Evolutionary conservation across 495 filamentous ascomycete species (phyloP).

Genomic region (Xylaria palmicola): DNA sequence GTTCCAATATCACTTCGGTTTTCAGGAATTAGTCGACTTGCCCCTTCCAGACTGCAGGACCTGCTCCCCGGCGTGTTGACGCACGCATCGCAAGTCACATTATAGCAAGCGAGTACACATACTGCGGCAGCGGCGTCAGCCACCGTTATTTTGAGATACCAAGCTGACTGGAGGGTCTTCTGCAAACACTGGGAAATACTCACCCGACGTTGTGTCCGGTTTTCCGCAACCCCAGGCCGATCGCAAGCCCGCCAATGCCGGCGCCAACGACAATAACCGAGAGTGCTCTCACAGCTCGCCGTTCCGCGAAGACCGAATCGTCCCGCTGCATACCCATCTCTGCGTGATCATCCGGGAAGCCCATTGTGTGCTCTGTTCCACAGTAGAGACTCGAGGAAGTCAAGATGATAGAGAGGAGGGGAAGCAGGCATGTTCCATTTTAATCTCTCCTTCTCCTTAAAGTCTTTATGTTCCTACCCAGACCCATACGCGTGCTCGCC

Average conservation of each 20-base stretch:
- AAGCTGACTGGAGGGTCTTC: no score
- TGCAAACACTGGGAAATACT: not conserved
- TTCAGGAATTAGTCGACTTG: no score
- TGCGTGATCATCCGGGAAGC: not conserved
- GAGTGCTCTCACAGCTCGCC: conserved; percentile 12
- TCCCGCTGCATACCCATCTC: not conserved
- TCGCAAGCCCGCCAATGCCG: conserved; percentile 19
- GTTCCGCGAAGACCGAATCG: conserved; percentile 5
- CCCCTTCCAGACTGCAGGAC: no score
- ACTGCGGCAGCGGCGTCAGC: not conserved
- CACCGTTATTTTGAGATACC: not conserved
- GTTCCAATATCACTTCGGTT: conserved; percentile 3
- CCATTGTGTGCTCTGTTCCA: not conserved
- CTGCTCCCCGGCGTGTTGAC: not conserved
- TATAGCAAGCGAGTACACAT: not conserved
- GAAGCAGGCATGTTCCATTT: no score
- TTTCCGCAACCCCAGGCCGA: conserved; percentile 11
- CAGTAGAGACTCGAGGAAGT: not conserved
- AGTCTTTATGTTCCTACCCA: no score
- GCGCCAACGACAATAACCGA: conserved; percentile 18
- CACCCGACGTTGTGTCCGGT: conserved; percentile 20
- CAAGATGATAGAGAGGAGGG: no score
- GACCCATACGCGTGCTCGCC: no score
- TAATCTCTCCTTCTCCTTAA: no score
- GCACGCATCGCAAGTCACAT: no score